Evolutionary conservation across 1,284 basidiomycete species (phyloP).

Genomic region (Sporisorium sorghi): DNA sequence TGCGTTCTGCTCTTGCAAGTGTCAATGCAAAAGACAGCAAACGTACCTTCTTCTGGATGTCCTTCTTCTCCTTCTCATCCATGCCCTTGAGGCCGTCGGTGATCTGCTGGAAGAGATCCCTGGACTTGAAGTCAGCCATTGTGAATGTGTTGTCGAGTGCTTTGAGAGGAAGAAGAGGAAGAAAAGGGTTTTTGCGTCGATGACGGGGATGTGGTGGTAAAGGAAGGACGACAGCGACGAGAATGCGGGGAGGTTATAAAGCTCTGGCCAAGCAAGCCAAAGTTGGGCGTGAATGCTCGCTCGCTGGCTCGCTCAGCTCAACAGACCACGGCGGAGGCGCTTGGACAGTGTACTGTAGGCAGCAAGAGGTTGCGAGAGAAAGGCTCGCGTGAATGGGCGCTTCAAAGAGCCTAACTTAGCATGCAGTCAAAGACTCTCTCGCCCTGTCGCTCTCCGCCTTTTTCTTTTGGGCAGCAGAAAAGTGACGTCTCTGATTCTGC

Average conservation of each 20-base stretch:
- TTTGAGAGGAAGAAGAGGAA: constrained; percentile 1
- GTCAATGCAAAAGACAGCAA: no score
- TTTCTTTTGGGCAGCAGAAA: no score
- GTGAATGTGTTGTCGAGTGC: constrained; percentile 20
- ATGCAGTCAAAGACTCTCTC: no score
- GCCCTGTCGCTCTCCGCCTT: neutral
- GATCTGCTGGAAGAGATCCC: constrained; percentile 72
- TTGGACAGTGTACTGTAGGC: neutral
- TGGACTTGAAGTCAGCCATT: constrained; percentile 67
- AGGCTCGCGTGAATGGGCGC: constrained; percentile 11
- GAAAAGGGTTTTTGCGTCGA: neutral
- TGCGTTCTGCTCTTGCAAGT: no score
- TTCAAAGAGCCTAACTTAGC: neutral
- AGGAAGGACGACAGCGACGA: neutral
- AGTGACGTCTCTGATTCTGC: no score
- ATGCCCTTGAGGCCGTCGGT: constrained; percentile 76
- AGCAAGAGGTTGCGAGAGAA: no score
- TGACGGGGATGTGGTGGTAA: constrained; percentile 8
- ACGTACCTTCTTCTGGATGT: constrained; percentile 85
- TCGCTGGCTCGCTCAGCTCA: neutral
- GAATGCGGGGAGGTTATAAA: constrained; percentile 32
- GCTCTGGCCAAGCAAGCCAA: constrained; percentile 1
- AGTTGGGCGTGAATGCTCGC: constrained; percentile 22
- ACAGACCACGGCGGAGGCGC: neutral
- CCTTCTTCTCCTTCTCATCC: constrained; percentile 80